Percentiles rank a stretch among this genome's conserved stretches.
phyloP scores from a whole-genome alignment of 495 filamentous ascomycete genomes.

The Aspergillus olivimuriae region DNA sequence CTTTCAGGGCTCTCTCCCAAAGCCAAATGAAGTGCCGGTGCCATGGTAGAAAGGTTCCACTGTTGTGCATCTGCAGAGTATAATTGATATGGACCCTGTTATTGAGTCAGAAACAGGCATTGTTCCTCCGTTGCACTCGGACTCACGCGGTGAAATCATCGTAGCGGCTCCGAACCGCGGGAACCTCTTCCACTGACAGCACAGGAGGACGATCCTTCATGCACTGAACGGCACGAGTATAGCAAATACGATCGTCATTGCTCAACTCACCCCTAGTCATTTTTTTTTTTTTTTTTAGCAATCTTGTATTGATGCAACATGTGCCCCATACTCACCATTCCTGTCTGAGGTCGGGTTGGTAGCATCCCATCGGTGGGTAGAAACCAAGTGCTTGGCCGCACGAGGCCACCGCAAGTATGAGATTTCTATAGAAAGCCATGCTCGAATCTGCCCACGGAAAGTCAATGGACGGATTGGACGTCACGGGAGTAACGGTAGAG shows the following conservation, averaged over 20 bases:
- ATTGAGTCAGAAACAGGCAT: background rate
- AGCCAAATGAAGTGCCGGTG: background rate
- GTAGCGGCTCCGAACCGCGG: background rate
- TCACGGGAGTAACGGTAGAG: no score
- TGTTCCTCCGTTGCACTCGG: background rate
- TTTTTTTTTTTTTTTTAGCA: no score
- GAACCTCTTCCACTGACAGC: background rate
- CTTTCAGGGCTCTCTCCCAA: background rate
- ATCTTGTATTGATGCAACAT: no score
- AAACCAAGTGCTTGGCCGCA: no score
- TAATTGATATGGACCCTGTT: background rate
- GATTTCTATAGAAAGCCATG: no score
- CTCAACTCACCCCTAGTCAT: constrained; percentile 1
- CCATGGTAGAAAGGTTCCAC: background rate
- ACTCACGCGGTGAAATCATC: background rate
- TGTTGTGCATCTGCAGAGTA: background rate
- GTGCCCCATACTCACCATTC: no score
- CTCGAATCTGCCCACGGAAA: no score
- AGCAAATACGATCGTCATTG: background rate
- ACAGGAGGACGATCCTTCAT: background rate
- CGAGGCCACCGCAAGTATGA: no score
- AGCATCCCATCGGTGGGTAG: no score
- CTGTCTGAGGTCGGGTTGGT: no score
- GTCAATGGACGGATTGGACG: no score
- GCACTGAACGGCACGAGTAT: background rate